Evolutionary conservation across 306 rosid genomes (phyloP), one percentile per base, ranked within the genome.

Genomic region (Vicia sativa): DNA sequence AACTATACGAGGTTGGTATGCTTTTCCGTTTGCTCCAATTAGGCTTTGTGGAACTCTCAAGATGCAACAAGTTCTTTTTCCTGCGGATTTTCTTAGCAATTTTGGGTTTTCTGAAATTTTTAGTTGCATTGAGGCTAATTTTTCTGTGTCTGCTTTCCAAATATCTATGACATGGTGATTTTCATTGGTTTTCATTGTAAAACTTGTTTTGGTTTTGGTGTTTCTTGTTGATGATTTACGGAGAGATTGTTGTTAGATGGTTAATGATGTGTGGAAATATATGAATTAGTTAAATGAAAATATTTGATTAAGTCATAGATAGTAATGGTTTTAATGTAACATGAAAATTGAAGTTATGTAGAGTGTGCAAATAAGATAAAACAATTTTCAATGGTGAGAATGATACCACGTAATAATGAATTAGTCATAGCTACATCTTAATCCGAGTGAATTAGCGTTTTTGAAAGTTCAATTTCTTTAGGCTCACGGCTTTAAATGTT

Each of bases 1-100:
- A 18, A 83, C 89, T 12, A 84, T 78, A 0, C 81, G 86, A 21
- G 96, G 97, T 5, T 65, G 63, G 78, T 84, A 88, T 35, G 80
- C 71, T 69, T 77, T 83, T 21, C 91, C 84, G 67, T 85, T 81
- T 0, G 50, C 70, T 7, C 81, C 91, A 1, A 49, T 21, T 1
- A 85, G 70, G 75, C 82, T 71, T 59, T 80, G 81, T 2, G 95
- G 91, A 3, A 79, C 82, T 49, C 82, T 72, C 75, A 81, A 85
- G 41, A 87, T 87, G 80, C 76, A 77, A 11, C 90, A 87, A 0
- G 82, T 72, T 23, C n/a, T 75, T 5, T 74, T 82, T 1, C 90
- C 88, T 0, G 90, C 93, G 6, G 70, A 71, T 56, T 49, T 71
- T 59, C 82, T 48, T 2, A 87, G 81, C 5, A 87, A 43, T 62